Evolutionary conservation across 768 basidiomycete species (phyloP).

Genomic region (Coprinopsis marcescibilis): DNA sequence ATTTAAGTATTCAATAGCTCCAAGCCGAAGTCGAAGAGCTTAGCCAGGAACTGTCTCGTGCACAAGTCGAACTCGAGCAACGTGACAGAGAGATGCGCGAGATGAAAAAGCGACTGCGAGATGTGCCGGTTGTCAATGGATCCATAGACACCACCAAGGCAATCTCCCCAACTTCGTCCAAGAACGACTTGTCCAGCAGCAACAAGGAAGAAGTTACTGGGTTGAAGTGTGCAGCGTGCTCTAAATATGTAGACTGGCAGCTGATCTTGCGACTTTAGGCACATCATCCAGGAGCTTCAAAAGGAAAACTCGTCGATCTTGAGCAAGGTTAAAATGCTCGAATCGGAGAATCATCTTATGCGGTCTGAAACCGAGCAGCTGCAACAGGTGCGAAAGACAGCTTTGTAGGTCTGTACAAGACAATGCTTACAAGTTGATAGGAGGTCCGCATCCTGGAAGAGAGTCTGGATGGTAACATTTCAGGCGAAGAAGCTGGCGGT

Average conservation of each 20-base stretch:
- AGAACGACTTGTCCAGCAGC: constrained; percentile 44
- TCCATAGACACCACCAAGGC: constrained; percentile 15
- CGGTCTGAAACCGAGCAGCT: constrained; percentile 64
- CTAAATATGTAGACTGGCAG: background rate
- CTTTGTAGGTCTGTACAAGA: background rate
- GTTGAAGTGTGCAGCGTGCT: constrained; percentile 53
- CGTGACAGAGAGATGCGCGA: constrained; percentile 5
- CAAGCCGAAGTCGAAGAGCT: constrained; percentile 4
- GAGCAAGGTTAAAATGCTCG: constrained; percentile 65
- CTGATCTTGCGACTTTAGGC: constrained; percentile 34
- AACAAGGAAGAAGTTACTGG: constrained; percentile 68
- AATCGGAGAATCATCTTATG: constrained; percentile 71
- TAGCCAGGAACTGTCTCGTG: background rate
- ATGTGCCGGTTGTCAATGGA: constrained; percentile 42
- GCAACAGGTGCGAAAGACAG: constrained; percentile 46
- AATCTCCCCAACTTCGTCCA: constrained; percentile 29
- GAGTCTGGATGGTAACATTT: constrained; percentile 58
- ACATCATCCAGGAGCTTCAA: constrained; percentile 84
- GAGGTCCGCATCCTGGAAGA: constrained; percentile 76
- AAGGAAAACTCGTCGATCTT: constrained; percentile 63
- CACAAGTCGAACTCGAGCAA: constrained; percentile 1
- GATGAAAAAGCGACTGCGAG: constrained; percentile 53
- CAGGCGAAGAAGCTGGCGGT: constrained; percentile 24
- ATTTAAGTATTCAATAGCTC: no score
- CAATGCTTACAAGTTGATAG: constrained; percentile 27